Conservation (phyloP, 352 stramenopile genomes). For the Globisporangium spinosum region DNA sequence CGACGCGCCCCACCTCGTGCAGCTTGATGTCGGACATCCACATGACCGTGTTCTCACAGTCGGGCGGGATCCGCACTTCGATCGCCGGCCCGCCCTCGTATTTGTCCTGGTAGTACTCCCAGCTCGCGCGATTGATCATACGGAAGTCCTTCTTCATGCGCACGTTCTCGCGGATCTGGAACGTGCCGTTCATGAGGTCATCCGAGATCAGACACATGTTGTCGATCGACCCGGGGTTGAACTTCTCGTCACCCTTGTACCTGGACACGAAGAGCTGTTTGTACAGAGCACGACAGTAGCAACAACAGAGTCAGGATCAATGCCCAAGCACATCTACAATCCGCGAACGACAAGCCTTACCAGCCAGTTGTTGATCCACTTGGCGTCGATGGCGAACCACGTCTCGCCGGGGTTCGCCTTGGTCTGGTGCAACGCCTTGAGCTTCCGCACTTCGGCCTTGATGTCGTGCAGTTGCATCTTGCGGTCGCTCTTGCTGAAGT, state of each 20-base stretch:
- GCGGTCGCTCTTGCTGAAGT: constrained; percentile 47
- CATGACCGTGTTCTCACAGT: constrained; percentile 46
- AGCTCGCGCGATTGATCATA: constrained; percentile 79
- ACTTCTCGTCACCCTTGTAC: constrained; percentile 51
- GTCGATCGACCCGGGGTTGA: constrained; percentile 58
- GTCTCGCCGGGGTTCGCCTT: constrained; percentile 50
- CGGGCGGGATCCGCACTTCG: constrained; percentile 52
- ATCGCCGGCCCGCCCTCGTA: constrained; percentile 70
- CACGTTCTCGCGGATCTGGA: constrained; percentile 55
- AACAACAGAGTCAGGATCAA: background rate
- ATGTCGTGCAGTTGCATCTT: constrained; percentile 49
- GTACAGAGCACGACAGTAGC: background rate
- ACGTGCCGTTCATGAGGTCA: constrained; percentile 57
- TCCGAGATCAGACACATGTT: constrained; percentile 78
- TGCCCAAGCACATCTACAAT: background rate
- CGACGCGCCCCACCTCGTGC: constrained; percentile 51
- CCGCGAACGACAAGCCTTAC: background rate
- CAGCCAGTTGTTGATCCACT: constrained; percentile 70
- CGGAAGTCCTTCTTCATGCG: constrained; percentile 72
- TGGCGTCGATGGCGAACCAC: constrained; percentile 61
- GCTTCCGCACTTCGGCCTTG: constrained; percentile 52
- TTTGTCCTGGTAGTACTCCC: constrained; percentile 68
- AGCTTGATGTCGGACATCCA: constrained; percentile 55
- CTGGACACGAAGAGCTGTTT: constrained; percentile 60
- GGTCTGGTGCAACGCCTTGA: constrained; percentile 67